Conservation (phyloP, 176 grass and related monocot genomes). For the Leersia perrieri region DNA sequence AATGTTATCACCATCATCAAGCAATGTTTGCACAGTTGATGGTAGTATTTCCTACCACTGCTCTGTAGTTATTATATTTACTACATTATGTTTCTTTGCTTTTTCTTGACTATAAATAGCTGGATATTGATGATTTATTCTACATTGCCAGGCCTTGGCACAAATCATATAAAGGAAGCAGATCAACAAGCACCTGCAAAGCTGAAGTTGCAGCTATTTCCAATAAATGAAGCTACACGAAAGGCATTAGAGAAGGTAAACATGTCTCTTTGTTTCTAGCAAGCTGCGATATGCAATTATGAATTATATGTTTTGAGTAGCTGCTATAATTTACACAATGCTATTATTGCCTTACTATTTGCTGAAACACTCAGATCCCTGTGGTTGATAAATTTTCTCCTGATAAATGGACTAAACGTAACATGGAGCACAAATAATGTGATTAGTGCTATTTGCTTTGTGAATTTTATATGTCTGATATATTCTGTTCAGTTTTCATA, state of each 20-base stretch:
- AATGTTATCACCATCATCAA: conserved; percentile 32
- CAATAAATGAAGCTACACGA: conserved; percentile 87
- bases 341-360: conserved; percentile 19
- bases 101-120: background rate
- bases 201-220: conserved; percentile 95
- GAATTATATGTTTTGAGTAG: background rate
- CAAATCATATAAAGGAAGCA: conserved; percentile 54
- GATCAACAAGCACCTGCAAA: conserved; percentile 59
- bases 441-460: background rate
- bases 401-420: conserved; percentile 22
- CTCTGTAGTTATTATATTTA: conserved; percentile 10
- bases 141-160: conserved; percentile 47
- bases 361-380: background rate
- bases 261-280: conserved; percentile 17
- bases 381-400: background rate
- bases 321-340: background rate
- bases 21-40: conserved; percentile 42
- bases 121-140: conserved; percentile 24
- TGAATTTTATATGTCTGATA: conserved; percentile 18
- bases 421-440: background rate
- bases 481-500: conserved; percentile 28
- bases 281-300: conserved; percentile 13
- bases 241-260: conserved; percentile 93
- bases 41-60: conserved; percentile 41
- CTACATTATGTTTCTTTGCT: background rate